Conservation (phyloP, 78 protist genomes). For the Corallochytrium limacisporum region DNA sequence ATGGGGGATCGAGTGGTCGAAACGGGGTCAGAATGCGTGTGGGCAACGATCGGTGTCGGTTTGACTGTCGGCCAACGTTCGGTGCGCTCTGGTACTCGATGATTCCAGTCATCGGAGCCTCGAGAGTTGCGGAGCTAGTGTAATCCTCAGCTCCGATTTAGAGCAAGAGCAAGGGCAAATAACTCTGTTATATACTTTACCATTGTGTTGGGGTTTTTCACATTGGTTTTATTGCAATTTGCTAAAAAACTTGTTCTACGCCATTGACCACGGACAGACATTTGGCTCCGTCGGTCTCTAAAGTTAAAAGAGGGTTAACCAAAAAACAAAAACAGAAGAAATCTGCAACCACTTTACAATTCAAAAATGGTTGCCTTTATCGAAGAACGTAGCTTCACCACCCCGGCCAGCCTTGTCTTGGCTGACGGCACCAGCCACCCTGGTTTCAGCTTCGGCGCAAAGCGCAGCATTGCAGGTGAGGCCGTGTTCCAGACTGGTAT, state of each 20-base stretch:
- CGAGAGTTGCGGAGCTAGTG: too few species aligned
- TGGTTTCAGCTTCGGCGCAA: conserved; percentile 78
- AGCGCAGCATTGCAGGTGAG: conserved; percentile 60
- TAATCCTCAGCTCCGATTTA: too few species aligned
- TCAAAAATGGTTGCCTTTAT: background rate
- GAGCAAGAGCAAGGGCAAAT: too few species aligned
- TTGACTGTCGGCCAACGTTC: too few species aligned
- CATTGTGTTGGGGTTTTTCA: too few species aligned
- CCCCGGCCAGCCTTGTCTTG: conserved; percentile 40
- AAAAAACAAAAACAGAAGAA: background rate
- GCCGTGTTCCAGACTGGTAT: conserved; percentile 84
- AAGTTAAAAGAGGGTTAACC: background rate
- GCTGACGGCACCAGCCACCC: conserved; percentile 71
- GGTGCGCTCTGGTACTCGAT: too few species aligned
- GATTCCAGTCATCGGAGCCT: too few species aligned
- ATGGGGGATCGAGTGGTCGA: too few species aligned
- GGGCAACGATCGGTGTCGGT: too few species aligned
- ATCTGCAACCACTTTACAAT: too few species aligned
- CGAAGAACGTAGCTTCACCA: background rate
- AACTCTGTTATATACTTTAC: too few species aligned
- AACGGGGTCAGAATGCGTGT: too few species aligned
- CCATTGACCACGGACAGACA: background rate
- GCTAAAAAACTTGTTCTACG: background rate
- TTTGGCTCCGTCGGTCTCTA: background rate
- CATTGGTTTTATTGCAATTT: background rate